Evolutionary conservation across 176 grass and related monocot genomes (phyloP).

Genomic region (Eleusine indica): DNA sequence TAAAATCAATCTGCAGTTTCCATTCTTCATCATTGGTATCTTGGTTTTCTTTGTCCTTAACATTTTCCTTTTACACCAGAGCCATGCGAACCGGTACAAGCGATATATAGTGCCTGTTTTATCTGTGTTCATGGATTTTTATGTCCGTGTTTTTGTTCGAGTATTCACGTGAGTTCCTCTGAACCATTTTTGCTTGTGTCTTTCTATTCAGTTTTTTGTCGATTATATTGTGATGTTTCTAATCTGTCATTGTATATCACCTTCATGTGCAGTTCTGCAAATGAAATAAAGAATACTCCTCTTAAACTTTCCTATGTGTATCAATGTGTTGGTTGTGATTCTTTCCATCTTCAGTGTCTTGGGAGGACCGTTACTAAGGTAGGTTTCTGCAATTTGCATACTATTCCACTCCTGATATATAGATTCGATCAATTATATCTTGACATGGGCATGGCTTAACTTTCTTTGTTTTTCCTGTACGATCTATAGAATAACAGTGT

Average conservation of each 20-base stretch:
- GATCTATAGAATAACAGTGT: constrained; percentile 67
- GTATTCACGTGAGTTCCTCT: constrained; percentile 79
- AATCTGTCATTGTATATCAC: constrained; percentile 21
- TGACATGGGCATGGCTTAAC: constrained; percentile 23
- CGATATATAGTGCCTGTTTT: constrained; percentile 93
- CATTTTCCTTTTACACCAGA: constrained; percentile 60
- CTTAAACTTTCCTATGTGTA: constrained; percentile 98
- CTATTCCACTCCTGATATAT: neutral
- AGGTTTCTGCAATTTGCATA: constrained; percentile 3
- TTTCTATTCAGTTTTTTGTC: constrained; percentile 31
- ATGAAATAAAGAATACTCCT: constrained; percentile 91
- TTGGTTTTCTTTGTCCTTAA: constrained; percentile 19
- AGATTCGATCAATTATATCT: constrained; percentile 3
- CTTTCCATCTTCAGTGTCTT: constrained; percentile 89
- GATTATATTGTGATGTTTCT: constrained; percentile 33
- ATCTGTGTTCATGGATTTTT: constrained; percentile 96
- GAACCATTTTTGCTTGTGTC: neutral
- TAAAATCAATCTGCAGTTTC: neutral
- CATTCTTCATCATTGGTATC: constrained; percentile 21
- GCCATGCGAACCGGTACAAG: constrained; percentile 96
- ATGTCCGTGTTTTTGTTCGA: constrained; percentile 96
- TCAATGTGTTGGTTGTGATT: constrained; percentile 95
- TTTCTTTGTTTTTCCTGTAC: constrained; percentile 35
- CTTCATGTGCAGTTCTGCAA: constrained; percentile 74
- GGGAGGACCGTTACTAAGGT: constrained; percentile 84